Base-by-base conservation (phyloP, 352 stramenopile species). In the Salisapilia sapeloensis region DNA sequence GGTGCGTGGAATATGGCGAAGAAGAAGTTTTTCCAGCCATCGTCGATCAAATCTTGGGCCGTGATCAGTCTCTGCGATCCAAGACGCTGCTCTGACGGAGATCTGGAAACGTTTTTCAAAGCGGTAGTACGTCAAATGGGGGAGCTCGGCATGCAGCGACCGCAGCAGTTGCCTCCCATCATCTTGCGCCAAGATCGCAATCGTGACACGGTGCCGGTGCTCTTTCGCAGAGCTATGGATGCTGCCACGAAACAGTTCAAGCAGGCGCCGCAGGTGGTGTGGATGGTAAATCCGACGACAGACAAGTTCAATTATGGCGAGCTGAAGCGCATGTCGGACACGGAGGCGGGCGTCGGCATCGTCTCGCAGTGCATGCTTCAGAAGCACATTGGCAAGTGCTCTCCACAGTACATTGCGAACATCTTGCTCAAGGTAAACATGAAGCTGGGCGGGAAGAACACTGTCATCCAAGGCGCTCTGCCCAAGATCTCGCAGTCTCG, bases 381-480 rank as follows among this genome's bases (percentile, higher is more conserved):
- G 0, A 84, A 81, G 45, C 56, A 82, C 31, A 64, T 82, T 8
- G 26, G 40, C 0, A 70, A 63, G 40, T 57, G 56, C 34, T 76
- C 61, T 14, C 38, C 56, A 10, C 57, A 75, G 46, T 83, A 83
- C 31, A 71, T 80, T 16, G 51, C 48, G 12, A 90, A 90, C 33
- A 67, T 86, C 9, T 19, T 83, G 35, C 55, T 80, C 25, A 82
- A 87, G 41, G 66, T 87, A 10, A 77, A 87, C 40, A 69, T 63
- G 5, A 87, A 87, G 35, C 48, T 87, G 2, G 65, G 65, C 14
- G 72, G 72, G 2, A 60, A 53, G 22, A 84, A 87, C 37, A 50
- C 52, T 4, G 38, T 78, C 8, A 64, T 81, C 28, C 50, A 42
- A 15, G 50, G 52, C 11, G 40, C 51, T 6, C 25, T 77, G 4